Evolutionary conservation across 805 yeast species (phyloP).

Genomic region (Schwanniomyces occidentalis): DNA sequence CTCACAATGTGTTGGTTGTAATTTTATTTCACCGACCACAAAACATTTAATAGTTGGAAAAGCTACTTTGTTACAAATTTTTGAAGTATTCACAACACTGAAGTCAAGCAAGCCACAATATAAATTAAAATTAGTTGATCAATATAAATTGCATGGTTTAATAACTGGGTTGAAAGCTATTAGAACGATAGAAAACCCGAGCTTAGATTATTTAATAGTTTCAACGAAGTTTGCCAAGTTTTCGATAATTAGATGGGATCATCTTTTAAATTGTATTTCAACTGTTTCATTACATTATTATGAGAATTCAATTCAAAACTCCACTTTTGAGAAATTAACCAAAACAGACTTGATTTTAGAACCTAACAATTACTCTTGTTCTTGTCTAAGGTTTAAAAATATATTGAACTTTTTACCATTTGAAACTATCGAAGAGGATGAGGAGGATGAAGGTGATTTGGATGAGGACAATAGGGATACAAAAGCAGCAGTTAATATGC

Average conservation of each 20-base stretch:
- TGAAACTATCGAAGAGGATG: slow-evolving; percentile 37
- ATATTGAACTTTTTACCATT: slow-evolving; percentile 73
- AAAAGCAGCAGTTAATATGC: slow-evolving; percentile 7
- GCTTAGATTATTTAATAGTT: slow-evolving; percentile 61
- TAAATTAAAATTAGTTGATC: slow-evolving; percentile 47
- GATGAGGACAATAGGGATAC: slow-evolving; percentile 16
- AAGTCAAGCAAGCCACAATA: slow-evolving; percentile 20
- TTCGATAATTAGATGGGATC: slow-evolving; percentile 74
- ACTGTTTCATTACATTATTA: slow-evolving; percentile 86
- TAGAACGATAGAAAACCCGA: slow-evolving; percentile 46
- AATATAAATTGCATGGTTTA: slow-evolving; percentile 69
- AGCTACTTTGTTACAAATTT: slow-evolving; percentile 68
- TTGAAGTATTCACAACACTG: slow-evolving; percentile 35
- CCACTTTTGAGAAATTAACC: slow-evolving; percentile 44
- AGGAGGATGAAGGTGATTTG: slow-evolving; percentile 30
- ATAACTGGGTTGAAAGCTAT: slow-evolving; percentile 58
- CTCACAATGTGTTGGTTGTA: slow-evolving; percentile 55
- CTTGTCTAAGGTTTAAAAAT: slow-evolving; percentile 64
- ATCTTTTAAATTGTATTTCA: slow-evolving; percentile 48
- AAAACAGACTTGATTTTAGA: slow-evolving; percentile 56
- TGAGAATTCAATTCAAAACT: slow-evolving; percentile 61
- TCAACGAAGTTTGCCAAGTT: slow-evolving; percentile 76
- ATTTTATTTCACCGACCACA: slow-evolving; percentile 44
- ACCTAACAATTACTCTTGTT: slow-evolving; percentile 54
- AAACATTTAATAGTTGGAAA: slow-evolving; percentile 68